Base-by-base conservation (phyloP, 1,139 yeast species). In the Kodamaea plutei region DNA sequence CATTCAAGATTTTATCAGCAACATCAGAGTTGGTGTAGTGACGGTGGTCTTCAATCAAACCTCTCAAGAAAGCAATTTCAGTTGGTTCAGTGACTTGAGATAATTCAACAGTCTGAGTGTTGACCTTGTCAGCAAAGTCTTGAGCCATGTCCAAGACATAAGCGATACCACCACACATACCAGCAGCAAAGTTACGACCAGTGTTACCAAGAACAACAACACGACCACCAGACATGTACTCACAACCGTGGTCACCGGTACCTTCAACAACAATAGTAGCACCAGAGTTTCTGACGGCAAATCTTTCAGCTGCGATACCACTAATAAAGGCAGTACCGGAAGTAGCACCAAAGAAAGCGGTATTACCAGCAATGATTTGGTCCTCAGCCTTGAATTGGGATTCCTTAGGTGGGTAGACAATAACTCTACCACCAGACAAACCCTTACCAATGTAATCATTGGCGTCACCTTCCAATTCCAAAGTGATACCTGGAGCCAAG, bases 91-190 rank as follows among this genome's bases (percentile, higher is more conserved):
- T 71, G 33, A 91, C 74, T 35, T 71, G 69, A 28, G 83, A 71
- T 37, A 91, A 73, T 50, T 84, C 96, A 48, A 91, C 91, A 48
- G 87, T 80, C 44, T 82, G 91, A 29, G 65, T 56, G 64, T 91
- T 91, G 45, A 85, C 89, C 64, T 83, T 83, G 39, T 79, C 79
- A 43, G 69, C 64, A 52, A 91, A 89, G 55, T 88, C 96, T 56
- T 89, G 96, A 33, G 93, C 96, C 73, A 91, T 84, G 51, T 89
- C 95, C 50, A 89, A 72, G 38, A 93, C 96, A 55, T 91, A 91
- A 19, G 96, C 95, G 58, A 91, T 91, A 77, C 98, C 98, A 63
- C 98, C 98, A 50, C 96, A 89, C 85, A 93, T 93, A 71, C 98
- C 98, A 35, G 98, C 96, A 26, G 96, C 97, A 59, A 91, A 91